These are phyloP conservation scores for Henningerozyma blattae DNA, from an alignment of 805 yeast genomes.

Conservation along the genomic window DNA sequence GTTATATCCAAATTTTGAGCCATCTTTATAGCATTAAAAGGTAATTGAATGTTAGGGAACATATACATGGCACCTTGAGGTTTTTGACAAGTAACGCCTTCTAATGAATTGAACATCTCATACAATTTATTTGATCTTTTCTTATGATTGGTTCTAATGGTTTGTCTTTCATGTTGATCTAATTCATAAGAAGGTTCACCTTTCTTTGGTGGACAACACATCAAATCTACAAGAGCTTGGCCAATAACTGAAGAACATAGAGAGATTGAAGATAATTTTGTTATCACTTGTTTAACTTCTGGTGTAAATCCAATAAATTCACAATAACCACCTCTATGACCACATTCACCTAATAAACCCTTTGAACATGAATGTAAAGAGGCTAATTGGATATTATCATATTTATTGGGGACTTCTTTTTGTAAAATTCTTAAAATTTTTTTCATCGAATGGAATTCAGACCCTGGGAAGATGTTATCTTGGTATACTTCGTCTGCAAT, in stretches of 20 bases:
- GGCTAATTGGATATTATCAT: constrained; percentile 71
- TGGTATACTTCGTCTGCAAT: constrained; percentile 98
- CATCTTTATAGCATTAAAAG: constrained; percentile 46
- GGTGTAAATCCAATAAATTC: constrained; percentile 73
- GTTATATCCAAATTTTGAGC: constrained; percentile 46
- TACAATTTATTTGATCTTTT: constrained; percentile 54
- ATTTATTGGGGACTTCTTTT: constrained; percentile 39
- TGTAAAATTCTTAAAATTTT: constrained; percentile 61
- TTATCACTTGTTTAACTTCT: constrained; percentile 56
- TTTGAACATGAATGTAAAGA: constrained; percentile 96
- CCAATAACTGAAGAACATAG: constrained; percentile 93
- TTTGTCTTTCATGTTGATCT: constrained; percentile 49
- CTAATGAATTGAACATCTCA: constrained; percentile 62
- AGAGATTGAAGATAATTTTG: constrained; percentile 82
- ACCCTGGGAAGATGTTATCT: constrained; percentile 72
- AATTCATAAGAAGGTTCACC: constrained; percentile 67
- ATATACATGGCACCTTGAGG: constrained; percentile 98
- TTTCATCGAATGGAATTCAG: constrained; percentile 70
- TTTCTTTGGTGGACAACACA: constrained; percentile 79
- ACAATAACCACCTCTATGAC: constrained; percentile 99
- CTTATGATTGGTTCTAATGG: constrained; percentile 51
- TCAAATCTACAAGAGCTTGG: constrained; percentile 83
- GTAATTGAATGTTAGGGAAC: constrained; percentile 68
- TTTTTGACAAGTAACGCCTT: constrained; percentile 72
- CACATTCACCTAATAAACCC: constrained; percentile 97